Evolutionary conservation across 2,329 filamentous ascomycete genomes (phyloP).

Genomic region (Colletotrichum chrysophilum): DNA sequence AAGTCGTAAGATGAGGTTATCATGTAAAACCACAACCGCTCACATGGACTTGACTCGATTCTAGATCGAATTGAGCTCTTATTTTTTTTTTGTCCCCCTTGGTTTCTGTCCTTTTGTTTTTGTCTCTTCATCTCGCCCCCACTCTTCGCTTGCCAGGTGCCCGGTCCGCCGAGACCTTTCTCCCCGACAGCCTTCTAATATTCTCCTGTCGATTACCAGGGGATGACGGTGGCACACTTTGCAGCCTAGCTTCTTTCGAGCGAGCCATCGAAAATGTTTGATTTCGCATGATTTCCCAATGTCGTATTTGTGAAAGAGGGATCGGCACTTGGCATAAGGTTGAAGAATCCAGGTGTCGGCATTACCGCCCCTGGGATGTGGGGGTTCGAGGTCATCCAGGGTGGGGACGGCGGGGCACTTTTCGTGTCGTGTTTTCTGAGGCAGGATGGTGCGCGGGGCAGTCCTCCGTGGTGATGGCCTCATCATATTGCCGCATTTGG

Average conservation of each 20-base stretch:
- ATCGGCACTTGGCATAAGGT: neutral
- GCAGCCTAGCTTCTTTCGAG: accelerated
- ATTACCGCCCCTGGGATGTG: neutral
- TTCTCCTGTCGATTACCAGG: neutral
- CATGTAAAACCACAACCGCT: too few species aligned
- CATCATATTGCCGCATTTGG: accelerated
- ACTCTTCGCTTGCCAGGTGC: neutral
- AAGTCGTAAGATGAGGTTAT: too few species aligned
- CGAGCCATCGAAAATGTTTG: neutral
- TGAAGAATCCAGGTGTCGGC: neutral
- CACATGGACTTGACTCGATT: too few species aligned
- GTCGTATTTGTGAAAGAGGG: neutral
- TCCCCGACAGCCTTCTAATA: neutral
- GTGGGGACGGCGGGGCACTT: neutral
- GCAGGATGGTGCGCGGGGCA: neutral
- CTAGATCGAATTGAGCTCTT: neutral
- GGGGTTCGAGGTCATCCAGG: neutral
- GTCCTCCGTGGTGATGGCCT: neutral
- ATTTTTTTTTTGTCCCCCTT: neutral
- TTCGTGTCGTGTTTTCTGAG: neutral
- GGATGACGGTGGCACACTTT: neutral
- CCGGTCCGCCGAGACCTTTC: neutral
- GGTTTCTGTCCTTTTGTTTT: too few species aligned
- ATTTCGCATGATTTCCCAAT: neutral
- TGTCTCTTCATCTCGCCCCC: neutral